These are phyloP conservation scores for Suhomyces chickasaworum DNA, from an alignment of 1,139 yeast species.

Conservation along the genomic window DNA sequence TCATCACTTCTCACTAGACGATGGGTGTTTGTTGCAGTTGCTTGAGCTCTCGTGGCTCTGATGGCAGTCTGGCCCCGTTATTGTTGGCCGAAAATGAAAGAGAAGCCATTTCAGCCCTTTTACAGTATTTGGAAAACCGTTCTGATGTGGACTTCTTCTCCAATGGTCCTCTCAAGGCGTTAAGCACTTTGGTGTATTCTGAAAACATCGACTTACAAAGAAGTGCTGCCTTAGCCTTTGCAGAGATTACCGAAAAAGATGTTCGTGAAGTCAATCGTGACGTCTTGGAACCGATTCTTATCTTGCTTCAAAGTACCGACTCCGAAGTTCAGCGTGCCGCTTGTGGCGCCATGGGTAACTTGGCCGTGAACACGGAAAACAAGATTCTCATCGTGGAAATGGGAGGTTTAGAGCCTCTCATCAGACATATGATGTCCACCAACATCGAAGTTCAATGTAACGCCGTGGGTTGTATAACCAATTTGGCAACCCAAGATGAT, in stretches of 20 bases:
- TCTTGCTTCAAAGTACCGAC: constrained; percentile 82
- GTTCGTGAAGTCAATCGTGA: constrained; percentile 88
- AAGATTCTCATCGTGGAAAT: constrained; percentile 91
- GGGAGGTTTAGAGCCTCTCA: constrained; percentile 96
- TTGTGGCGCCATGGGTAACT: constrained; percentile 95
- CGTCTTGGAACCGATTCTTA: constrained; percentile 89
- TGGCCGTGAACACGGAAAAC: constrained; percentile 95
- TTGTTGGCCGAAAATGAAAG: constrained; percentile 95
- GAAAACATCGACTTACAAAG: constrained; percentile 94
- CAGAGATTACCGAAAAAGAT: constrained; percentile 96
- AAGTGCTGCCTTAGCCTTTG: constrained; percentile 97
- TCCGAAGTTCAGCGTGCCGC: constrained; percentile 98
- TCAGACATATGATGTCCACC: constrained; percentile 95
- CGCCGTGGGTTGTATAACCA: constrained; percentile 98
- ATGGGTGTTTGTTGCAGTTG: constrained; percentile 78
- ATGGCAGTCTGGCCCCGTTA: constrained; percentile 65
- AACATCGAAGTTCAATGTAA: constrained; percentile 98
- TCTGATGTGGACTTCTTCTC: constrained; percentile 90
- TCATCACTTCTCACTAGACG: neutral
- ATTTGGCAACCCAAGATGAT: constrained; percentile 97
- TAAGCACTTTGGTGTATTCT: constrained; percentile 89
- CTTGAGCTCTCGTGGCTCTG: constrained; percentile 39
- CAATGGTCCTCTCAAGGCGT: constrained; percentile 85
- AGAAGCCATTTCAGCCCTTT: constrained; percentile 88
- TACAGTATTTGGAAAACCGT: constrained; percentile 83